A percentile compares a stretch with the other conserved stretches of the same genome.
Conservation (phyloP, 2,329 filamentous ascomycete species). For the Pyrenophora seminiperda region DNA sequence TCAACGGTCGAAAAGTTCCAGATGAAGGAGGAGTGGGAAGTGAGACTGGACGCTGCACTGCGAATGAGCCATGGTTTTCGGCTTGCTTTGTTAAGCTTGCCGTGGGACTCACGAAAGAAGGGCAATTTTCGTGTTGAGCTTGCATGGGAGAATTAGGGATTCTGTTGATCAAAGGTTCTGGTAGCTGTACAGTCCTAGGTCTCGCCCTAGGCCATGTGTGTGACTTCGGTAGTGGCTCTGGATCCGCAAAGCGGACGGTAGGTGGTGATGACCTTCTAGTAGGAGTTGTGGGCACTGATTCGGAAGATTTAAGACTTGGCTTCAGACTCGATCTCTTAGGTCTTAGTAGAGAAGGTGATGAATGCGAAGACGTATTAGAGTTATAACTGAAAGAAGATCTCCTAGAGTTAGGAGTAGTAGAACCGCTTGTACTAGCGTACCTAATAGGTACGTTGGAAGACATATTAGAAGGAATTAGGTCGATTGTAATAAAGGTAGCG, state of each 20-base stretch:
- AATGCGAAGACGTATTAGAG: constrained; percentile 23
- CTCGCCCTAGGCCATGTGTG: constrained; percentile 6
- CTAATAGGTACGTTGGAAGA: constrained; percentile 9
- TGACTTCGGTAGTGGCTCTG: constrained; percentile 19
- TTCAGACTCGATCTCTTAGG: constrained; percentile 29
- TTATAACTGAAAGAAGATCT: constrained; percentile 24
- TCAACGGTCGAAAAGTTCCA: constrained; percentile 7
- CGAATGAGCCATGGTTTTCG: constrained; percentile 7
- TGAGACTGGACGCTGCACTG: constrained; percentile 1
- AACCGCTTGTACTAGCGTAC: constrained; percentile 21
- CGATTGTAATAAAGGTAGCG: neutral
- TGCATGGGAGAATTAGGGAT: constrained; percentile 12
- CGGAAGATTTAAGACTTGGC: constrained; percentile 26
- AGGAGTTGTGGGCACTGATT: constrained; percentile 15
- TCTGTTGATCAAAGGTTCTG: constrained; percentile 9
- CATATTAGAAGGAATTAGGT: constrained; percentile 9
- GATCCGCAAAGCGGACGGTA: constrained; percentile 33
- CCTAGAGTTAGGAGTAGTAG: constrained; percentile 24
- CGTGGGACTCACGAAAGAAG: constrained; percentile 9
- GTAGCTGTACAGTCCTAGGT: constrained; percentile 6
- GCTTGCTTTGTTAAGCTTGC: constrained; percentile 11
- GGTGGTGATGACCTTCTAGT: constrained; percentile 26
- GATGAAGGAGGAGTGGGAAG: constrained; percentile 13
- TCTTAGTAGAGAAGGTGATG: constrained; percentile 1
- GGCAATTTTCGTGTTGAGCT: constrained; percentile 9